A percentile compares a stretch with the other conserved stretches of the same genome.
These are phyloP conservation scores for Hyphopichia khmerensis DNA, from an alignment of 1,139 yeast species.

Conservation along the genomic window DNA sequence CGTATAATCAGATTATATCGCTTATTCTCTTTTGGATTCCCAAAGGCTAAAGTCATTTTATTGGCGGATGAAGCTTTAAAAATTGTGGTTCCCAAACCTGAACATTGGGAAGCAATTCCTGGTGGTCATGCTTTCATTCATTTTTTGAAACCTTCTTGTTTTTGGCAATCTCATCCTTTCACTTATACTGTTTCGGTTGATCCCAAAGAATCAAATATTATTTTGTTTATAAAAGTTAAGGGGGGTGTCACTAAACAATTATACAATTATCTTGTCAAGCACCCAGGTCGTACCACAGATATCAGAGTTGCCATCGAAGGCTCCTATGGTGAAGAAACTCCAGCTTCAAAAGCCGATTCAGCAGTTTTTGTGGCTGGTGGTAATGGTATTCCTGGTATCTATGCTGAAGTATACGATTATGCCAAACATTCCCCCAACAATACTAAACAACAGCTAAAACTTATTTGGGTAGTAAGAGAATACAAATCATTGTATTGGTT, in stretches of 20 bases:
- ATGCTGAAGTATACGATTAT: conserved; percentile 34
- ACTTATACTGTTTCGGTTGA: conserved; percentile 32
- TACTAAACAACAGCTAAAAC: conserved; percentile 26
- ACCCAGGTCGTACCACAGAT: conserved; percentile 21
- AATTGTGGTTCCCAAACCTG: conserved; percentile 39
- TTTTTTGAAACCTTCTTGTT: conserved; percentile 49
- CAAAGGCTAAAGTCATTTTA: conserved; percentile 49
- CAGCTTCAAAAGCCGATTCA: conserved; percentile 33
- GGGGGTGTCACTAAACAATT: conserved; percentile 38
- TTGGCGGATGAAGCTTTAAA: conserved; percentile 44
- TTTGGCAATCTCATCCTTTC: conserved; percentile 77
- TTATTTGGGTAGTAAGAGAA: conserved; percentile 55
- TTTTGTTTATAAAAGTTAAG: conserved; percentile 37
- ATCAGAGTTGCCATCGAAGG: conserved; percentile 46
- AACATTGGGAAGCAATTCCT: conserved; percentile 37
- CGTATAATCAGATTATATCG: conserved; percentile 51
- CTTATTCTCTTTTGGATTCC: conserved; percentile 48
- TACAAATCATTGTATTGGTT: conserved; percentile 49
- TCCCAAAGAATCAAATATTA: conserved; percentile 22
- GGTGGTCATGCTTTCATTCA: conserved; percentile 68
- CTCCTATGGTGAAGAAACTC: conserved; percentile 42
- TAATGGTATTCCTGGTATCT: conserved; percentile 49
- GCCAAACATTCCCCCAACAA: conserved; percentile 12
- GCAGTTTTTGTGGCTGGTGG: conserved; percentile 47
- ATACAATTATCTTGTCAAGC: conserved; percentile 23